phyloP scores from a whole-genome alignment of 208 protist genomes.

The Acanthamoeba lenticulata region DNA sequence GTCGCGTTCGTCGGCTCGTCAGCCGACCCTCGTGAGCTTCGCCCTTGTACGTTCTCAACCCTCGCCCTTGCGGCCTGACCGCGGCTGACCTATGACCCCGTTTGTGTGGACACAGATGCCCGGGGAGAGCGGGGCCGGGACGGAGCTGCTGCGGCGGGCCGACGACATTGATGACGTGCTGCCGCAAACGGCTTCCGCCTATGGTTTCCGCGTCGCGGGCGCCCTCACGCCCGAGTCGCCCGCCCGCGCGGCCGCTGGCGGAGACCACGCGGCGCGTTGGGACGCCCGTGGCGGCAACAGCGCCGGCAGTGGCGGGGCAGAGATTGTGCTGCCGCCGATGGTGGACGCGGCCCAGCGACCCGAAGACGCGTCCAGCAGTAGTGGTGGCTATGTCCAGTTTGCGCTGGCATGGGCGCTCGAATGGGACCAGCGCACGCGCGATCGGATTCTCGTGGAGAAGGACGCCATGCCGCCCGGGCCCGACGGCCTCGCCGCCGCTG shows the following conservation, averaged over 20 bases:
- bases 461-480: not conserved
- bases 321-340: not conserved
- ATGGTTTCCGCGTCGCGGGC: not conserved
- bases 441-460: conserved; percentile 11
- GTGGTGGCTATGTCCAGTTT: conserved; percentile 2
- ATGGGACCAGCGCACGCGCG: conserved; percentile 8
- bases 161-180: conserved; percentile 31
- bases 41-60: not conserved
- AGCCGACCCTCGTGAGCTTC: not conserved
- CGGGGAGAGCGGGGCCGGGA: not conserved
- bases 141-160: not conserved
- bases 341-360: not conserved
- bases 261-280: no score
- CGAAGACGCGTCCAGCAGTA: not conserved
- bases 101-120: not conserved
- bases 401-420: not conserved
- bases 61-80: not conserved
- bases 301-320: no score
- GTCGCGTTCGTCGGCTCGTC: not conserved
- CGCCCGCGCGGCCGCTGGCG: no score
- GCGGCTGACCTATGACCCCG: not conserved
- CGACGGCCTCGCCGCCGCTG: not conserved
- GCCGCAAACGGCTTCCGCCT: not conserved
- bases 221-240: not conserved
- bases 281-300: no score